Evolutionary conservation across 805 yeast species (phyloP).

Genomic region (Pichia pseudocactophila): DNA sequence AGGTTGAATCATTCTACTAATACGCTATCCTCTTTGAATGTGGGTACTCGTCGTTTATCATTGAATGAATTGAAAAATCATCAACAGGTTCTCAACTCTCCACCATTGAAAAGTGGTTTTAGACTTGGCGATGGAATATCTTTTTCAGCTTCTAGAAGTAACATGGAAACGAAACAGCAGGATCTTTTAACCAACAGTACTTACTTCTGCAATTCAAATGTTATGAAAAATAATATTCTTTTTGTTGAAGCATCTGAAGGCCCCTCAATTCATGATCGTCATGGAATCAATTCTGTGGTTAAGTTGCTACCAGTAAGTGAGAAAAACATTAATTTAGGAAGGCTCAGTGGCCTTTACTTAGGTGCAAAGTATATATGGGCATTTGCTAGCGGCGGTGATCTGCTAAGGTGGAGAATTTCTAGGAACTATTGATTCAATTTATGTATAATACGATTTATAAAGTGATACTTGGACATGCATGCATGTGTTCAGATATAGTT

Average conservation of each 20-base stretch:
- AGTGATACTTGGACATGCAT: too few species aligned
- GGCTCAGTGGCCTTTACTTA: slow-evolving; percentile 26
- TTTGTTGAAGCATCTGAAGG: background rate
- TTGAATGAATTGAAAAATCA: slow-evolving; percentile 22
- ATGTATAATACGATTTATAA: background rate
- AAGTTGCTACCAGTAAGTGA: slow-evolving; percentile 28
- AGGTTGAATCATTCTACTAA: background rate
- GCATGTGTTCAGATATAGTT: too few species aligned
- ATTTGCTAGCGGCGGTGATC: slow-evolving; percentile 30
- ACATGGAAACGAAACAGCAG: background rate
- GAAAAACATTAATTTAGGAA: slow-evolving; percentile 26
- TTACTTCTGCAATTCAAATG: background rate
- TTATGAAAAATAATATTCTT: background rate
- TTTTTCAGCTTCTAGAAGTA: background rate
- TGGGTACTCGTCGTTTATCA: slow-evolving; percentile 17
- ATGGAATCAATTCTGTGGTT: slow-evolving; percentile 22
- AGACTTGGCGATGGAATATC: slow-evolving; percentile 1
- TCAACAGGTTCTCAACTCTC: slow-evolving; percentile 8
- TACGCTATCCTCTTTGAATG: slow-evolving; percentile 1
- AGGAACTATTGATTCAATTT: background rate
- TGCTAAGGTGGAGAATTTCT: slow-evolving; percentile 29
- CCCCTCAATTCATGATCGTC: slow-evolving; percentile 20
- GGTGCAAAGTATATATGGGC: slow-evolving; percentile 30
- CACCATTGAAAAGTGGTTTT: slow-evolving; percentile 1
- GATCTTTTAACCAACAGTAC: background rate